Evolutionary conservation across 1,284 basidiomycete species (phyloP).

Genomic region (Cutaneotrichosporon spelunceum): DNA sequence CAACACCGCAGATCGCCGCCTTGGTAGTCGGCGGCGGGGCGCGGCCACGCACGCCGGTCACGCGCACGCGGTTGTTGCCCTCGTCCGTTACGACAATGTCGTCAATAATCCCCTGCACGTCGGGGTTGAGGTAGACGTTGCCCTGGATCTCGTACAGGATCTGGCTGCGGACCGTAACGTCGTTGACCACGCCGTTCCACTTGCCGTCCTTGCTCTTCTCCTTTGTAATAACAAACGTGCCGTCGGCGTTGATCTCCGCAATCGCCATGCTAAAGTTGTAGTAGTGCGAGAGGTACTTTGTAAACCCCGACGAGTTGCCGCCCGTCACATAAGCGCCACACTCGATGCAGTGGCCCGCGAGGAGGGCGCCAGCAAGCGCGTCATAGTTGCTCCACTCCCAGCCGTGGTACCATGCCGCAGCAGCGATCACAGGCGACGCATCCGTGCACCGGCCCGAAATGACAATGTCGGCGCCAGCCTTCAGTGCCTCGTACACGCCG

Average conservation of each 20-base stretch:
- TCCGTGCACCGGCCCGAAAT: slow-evolving; percentile 35
- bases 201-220: neutral
- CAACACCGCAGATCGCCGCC: slow-evolving; percentile 28
- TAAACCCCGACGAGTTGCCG: slow-evolving; percentile 33
- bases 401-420: slow-evolving; percentile 30
- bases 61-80: slow-evolving; percentile 26
- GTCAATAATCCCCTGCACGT: slow-evolving; percentile 30
- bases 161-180: slow-evolving; percentile 17
- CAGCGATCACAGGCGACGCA: slow-evolving; percentile 27
- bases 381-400: slow-evolving; percentile 28
- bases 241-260: slow-evolving; percentile 30
- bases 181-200: slow-evolving; percentile 22
- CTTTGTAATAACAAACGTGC: slow-evolving; percentile 29
- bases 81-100: slow-evolving; percentile 22
- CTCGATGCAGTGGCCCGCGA: slow-evolving; percentile 29
- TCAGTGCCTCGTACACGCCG: slow-evolving; percentile 17
- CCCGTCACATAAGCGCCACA: slow-evolving; percentile 34
- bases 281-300: slow-evolving; percentile 20
- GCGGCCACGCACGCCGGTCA: slow-evolving; percentile 26
- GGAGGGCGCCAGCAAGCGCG: slow-evolving; percentile 27
- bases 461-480: slow-evolving; percentile 33
- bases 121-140: slow-evolving; percentile 34
- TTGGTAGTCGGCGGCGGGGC: slow-evolving; percentile 35
- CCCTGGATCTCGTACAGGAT: slow-evolving; percentile 30
- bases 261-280: slow-evolving; percentile 32